Evolutionary conservation across 2,329 filamentous ascomycete genomes (phyloP).

Genomic region (Myrmaecium sp.): DNA sequence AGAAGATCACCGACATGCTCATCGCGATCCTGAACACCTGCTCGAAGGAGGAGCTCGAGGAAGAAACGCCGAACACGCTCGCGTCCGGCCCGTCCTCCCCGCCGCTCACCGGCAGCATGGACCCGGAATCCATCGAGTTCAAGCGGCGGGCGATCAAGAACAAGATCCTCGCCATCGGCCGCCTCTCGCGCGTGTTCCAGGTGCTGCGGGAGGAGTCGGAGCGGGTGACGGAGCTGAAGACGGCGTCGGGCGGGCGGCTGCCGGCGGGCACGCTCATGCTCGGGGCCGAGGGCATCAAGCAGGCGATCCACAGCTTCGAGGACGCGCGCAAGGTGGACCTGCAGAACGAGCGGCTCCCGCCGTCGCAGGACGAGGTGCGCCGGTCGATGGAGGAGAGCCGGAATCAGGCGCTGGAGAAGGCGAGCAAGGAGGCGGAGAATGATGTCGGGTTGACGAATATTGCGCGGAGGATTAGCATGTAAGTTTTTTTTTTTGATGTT

Average conservation of each 20-base stretch:
- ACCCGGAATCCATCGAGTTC: slow-evolving; percentile 79
- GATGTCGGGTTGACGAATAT: slow-evolving; percentile 75
- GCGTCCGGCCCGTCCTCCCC: slow-evolving; percentile 60
- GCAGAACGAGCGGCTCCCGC: slow-evolving; percentile 88
- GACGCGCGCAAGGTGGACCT: slow-evolving; percentile 93
- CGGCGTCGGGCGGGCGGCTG: slow-evolving; percentile 76
- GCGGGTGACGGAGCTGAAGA: slow-evolving; percentile 93
- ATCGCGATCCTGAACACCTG: slow-evolving; percentile 97
- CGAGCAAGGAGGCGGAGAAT: slow-evolving; percentile 77
- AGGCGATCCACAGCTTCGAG: slow-evolving; percentile 91
- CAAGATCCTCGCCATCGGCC: slow-evolving; percentile 96
- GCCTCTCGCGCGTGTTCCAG: slow-evolving; percentile 94
- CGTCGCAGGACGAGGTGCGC: slow-evolving; percentile 79
- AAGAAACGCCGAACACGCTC: slow-evolving; percentile 63
- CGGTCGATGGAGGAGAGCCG: slow-evolving; percentile 68
- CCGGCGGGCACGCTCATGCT: slow-evolving; percentile 95
- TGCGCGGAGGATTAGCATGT: slow-evolving; percentile 91
- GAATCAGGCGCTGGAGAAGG: slow-evolving; percentile 69
- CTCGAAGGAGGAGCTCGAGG: slow-evolving; percentile 92
- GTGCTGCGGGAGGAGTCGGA: slow-evolving; percentile 95
- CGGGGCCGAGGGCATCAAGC: slow-evolving; percentile 95
- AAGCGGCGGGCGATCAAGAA: slow-evolving; percentile 98
- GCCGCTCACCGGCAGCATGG: slow-evolving; percentile 40
- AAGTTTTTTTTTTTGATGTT: slow-evolving; percentile 33
- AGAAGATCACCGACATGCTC: slow-evolving; percentile 98